These are phyloP conservation scores for Conoideocrella luteorostrata DNA, from an alignment of 2,329 filamentous ascomycete species.

Conservation along the genomic window DNA sequence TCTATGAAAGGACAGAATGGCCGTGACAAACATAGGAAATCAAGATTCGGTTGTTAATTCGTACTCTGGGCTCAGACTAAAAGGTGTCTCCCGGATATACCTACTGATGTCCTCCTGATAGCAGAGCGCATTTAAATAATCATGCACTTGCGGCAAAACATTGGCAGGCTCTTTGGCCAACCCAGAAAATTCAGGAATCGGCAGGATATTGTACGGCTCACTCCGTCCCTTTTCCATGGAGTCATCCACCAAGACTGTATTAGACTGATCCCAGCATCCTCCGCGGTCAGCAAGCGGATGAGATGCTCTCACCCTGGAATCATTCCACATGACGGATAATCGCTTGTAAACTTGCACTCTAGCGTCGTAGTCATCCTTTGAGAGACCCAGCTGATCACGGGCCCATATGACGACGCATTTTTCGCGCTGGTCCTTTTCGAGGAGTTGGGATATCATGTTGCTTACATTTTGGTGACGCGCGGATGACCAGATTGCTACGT, in stretches of 20 bases:
- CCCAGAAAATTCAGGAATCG: conserved; percentile 70
- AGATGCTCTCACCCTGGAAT: conserved; percentile 34
- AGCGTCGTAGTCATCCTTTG: conserved; percentile 52
- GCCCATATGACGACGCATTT: conserved; percentile 68
- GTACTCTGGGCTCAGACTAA: conserved; percentile 31
- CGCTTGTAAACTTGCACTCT: conserved; percentile 89
- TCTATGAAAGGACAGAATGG: background rate
- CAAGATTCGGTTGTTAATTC: conserved; percentile 4
- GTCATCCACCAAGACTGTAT: conserved; percentile 89
- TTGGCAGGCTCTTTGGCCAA: conserved; percentile 30
- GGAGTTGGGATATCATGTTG: conserved; percentile 58
- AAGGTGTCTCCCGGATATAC: conserved; percentile 48
- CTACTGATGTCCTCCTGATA: conserved; percentile 55
- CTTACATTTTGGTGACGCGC: conserved; percentile 67
- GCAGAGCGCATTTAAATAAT: conserved; percentile 52
- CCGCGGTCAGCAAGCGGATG: conserved; percentile 36
- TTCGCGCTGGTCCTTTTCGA: conserved; percentile 46
- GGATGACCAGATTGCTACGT: conserved; percentile 87
- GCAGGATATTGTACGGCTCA: conserved; percentile 78
- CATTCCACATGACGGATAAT: conserved; percentile 64
- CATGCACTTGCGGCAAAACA: conserved; percentile 53
- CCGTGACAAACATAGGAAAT: background rate
- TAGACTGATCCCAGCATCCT: conserved; percentile 66
- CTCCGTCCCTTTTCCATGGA: conserved; percentile 69
- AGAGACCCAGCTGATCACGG: conserved; percentile 68